phyloP scores from a whole-genome alignment of 805 yeast species.

The Kazachstania africana region DNA sequence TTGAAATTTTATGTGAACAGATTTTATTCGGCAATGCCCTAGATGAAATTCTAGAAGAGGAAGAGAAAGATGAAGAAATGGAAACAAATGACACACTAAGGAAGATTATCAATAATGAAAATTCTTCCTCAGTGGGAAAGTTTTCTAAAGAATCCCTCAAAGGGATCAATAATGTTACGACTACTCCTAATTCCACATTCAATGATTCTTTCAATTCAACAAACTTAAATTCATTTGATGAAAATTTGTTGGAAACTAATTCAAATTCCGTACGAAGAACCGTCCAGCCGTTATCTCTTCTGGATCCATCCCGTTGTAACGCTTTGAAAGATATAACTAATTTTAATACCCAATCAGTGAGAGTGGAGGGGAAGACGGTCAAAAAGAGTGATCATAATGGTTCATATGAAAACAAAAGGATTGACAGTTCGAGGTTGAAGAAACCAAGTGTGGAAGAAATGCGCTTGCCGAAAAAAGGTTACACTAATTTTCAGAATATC shows the following conservation, averaged over 20 bases:
- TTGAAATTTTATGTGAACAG: slow-evolving; percentile 23
- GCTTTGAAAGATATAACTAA: slow-evolving; percentile 6
- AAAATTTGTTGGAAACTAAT: background rate
- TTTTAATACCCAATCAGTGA: background rate
- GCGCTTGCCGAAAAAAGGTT: no score
- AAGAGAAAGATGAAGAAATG: slow-evolving; percentile 6
- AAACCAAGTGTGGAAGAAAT: no score
- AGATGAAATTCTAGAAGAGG: slow-evolving; percentile 18
- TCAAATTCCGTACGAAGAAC: background rate
- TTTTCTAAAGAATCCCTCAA: background rate
- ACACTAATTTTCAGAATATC: background rate
- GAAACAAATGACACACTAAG: background rate
- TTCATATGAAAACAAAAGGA: background rate
- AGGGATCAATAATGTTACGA: no score
- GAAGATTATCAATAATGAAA: background rate
- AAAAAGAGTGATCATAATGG: background rate
- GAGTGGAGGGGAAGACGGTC: background rate
- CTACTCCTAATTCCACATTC: background rate
- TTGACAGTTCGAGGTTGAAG: no score
- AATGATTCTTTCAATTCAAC: background rate
- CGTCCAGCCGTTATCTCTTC: no score
- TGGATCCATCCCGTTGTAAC: no score
- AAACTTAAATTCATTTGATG: background rate
- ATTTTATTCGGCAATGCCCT: slow-evolving; percentile 20
- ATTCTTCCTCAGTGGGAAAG: background rate